Percentiles rank a stretch among this genome's conserved stretches.
These are phyloP conservation scores for Centrapalus pauciflorus DNA, from an alignment of 129 eudicot species.

Conservation along the genomic window DNA sequence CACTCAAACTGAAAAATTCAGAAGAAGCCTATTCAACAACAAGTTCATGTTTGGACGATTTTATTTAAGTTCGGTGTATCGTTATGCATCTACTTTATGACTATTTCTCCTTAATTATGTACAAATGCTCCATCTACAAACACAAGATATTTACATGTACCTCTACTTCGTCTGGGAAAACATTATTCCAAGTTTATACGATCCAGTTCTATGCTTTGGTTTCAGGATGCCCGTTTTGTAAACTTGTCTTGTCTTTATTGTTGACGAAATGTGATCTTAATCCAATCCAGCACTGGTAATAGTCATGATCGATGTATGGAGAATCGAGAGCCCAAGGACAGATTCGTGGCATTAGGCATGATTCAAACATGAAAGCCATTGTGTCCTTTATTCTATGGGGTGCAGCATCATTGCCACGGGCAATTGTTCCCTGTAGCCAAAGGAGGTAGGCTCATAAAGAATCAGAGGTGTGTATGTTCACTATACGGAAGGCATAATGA, in stretches of 20 bases:
- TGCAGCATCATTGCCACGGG: constrained; percentile 60
- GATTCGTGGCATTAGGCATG: constrained; percentile 81
- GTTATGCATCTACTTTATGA: constrained; percentile 1
- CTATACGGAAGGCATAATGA: not conserved
- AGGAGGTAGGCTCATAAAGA: not conserved
- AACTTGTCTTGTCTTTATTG: constrained; percentile 7
- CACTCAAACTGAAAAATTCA: too few relatives aligned
- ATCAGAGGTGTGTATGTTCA: too few relatives aligned
- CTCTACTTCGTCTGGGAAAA: constrained; percentile 4
- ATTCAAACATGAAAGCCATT: constrained; percentile 98
- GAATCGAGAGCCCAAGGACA: constrained; percentile 97
- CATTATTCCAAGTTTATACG: constrained; percentile 5
- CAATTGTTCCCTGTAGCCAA: constrained; percentile 59
- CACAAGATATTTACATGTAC: constrained; percentile 14
- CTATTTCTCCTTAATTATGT: constrained; percentile 13
- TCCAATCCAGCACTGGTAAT: constrained; percentile 98
- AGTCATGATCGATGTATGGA: constrained; percentile 65
- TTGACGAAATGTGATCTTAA: constrained; percentile 60
- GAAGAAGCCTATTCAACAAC: too few relatives aligned
- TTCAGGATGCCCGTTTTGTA: constrained; percentile 22
- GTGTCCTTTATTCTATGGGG: constrained; percentile 69
- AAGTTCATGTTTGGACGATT: not conserved
- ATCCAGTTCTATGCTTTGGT: constrained; percentile 7
- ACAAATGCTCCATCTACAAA: constrained; percentile 12
- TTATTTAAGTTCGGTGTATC: not conserved